These are phyloP conservation scores for Globisporangium orthogonon DNA, from an alignment of 352 stramenopile species.

Conservation along the genomic window DNA sequence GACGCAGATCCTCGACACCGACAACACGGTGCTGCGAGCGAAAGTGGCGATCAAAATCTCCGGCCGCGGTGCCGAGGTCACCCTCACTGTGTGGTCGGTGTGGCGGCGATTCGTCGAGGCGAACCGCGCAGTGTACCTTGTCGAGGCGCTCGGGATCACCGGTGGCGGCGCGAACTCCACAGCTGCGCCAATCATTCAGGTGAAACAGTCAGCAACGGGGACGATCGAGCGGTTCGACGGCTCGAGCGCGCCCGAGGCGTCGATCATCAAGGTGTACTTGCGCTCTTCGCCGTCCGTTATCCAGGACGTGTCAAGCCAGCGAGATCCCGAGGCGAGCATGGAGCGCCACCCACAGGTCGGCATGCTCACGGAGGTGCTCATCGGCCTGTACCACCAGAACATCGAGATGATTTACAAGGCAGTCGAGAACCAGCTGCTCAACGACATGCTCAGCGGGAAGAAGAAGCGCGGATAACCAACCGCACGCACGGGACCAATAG, in stretches of 20 bases:
- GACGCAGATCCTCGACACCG: conserved; percentile 6
- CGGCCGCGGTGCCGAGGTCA: conserved; percentile 9
- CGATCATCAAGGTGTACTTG: conserved; percentile 16
- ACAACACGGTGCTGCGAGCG: conserved; percentile 10
- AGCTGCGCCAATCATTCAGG: conserved; percentile 8
- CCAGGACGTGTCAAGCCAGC: conserved; percentile 5
- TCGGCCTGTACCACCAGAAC: conserved; percentile 16
- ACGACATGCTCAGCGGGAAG: conserved; percentile 15
- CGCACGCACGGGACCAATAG: conserved; percentile 1
- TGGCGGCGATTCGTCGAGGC: conserved; percentile 10
- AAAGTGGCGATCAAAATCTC: conserved; percentile 13
- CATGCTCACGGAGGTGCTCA: conserved; percentile 16
- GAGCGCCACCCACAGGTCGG: conserved; percentile 11
- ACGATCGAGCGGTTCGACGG: conserved; percentile 6
- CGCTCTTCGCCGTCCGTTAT: conserved; percentile 13
- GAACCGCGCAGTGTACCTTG: conserved; percentile 7
- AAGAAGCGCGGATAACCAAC: conserved; percentile 2
- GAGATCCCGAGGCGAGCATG: neutral
- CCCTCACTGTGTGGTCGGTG: conserved; percentile 11
- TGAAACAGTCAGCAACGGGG: conserved; percentile 13
- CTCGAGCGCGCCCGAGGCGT: conserved; percentile 10
- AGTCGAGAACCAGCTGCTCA: conserved; percentile 14
- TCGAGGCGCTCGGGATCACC: conserved; percentile 14
- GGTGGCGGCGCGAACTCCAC: conserved; percentile 4
- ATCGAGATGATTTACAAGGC: conserved; percentile 16